phyloP scores from a whole-genome alignment of 805 yeast species.

The Kuraishia hungarica region DNA sequence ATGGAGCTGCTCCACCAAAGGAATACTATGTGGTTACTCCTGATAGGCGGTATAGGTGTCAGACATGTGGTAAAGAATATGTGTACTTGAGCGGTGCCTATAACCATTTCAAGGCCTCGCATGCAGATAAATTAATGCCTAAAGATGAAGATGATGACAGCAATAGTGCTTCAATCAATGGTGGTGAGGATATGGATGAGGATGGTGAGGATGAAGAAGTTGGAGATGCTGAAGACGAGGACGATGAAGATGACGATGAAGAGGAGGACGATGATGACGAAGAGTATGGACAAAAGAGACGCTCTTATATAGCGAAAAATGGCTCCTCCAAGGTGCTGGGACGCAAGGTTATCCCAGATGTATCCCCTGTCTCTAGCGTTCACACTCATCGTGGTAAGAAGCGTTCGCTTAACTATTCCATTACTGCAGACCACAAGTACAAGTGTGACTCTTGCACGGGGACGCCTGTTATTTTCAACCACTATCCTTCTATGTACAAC shows the following conservation, averaged over 20 bases:
- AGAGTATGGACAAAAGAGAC: slow-evolving; percentile 7
- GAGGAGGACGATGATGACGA: slow-evolving; percentile 3
- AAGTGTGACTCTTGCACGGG: slow-evolving; percentile 12
- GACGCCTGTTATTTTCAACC: slow-evolving; percentile 6
- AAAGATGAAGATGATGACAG: neutral
- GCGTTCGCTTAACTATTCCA: slow-evolving; percentile 10
- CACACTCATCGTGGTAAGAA: slow-evolving; percentile 3
- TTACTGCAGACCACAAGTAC: slow-evolving; percentile 12
- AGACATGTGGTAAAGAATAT: neutral
- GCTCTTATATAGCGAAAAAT: neutral
- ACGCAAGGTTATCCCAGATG: slow-evolving; percentile 2
- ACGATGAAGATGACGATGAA: neutral
- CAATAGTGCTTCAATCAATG: slow-evolving; percentile 1
- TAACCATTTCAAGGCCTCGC: neutral
- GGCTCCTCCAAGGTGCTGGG: slow-evolving; percentile 4
- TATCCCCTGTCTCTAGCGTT: neutral
- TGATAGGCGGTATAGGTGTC: neutral
- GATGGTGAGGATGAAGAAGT: neutral
- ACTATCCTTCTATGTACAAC: slow-evolving; percentile 13
- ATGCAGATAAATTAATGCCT: neutral
- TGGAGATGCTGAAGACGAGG: neutral
- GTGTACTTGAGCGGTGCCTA: neutral
- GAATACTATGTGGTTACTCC: neutral
- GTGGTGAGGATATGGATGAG: slow-evolving; percentile 1
- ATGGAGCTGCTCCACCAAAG: neutral